Base-by-base conservation (phyloP, 1,139 yeast species). In the Sugiyamaella japonica region DNA sequence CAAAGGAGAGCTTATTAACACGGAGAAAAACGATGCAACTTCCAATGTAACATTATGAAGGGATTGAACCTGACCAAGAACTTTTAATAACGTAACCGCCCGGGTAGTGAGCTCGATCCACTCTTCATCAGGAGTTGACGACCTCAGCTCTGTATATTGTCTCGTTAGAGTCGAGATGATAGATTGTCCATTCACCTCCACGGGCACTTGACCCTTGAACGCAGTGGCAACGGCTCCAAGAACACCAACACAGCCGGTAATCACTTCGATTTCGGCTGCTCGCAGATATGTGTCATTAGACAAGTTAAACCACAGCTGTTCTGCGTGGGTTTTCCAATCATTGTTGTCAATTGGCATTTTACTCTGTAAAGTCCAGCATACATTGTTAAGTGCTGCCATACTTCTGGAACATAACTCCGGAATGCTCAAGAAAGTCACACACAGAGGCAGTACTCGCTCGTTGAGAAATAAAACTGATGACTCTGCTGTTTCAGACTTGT, bases 371-470 rank as follows among this genome's bases (percentile, higher is more conserved):
- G 72, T 63, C 76, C 76, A 73, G 13, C 72, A 65, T 17, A 69
- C 53, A 55, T 91, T 91, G 69, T 89, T 89, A 66, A 89, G 76
- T 13, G 88, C 83, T 15, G 82, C 77, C 53, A 88, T 72, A 1
- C 84, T 76, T 62, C 86, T 81, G 25, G 81, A 76, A 31, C 78
- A 52, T 20, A 61, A 61, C 23, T 63, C 60, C 10, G 59, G 51
- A 20, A 56, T 50, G 3, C 52, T 38, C n/a, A 66, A 32, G 9
- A 53, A 49, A 9, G 54, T 54, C 13, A 61, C 59, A 5, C 64
- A 53, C 2, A 55, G 48, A 5, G 66, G 66, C 10, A 66, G 48
- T 1, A 63, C 61, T 8, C 46, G 41, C 12, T 55, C 52, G 32
- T 59, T 62, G 10, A 64, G 53, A 32, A 51, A 55, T 12, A 53